Base-by-base conservation (phyloP, 306 rosid species). In the Parietaria judaica region DNA sequence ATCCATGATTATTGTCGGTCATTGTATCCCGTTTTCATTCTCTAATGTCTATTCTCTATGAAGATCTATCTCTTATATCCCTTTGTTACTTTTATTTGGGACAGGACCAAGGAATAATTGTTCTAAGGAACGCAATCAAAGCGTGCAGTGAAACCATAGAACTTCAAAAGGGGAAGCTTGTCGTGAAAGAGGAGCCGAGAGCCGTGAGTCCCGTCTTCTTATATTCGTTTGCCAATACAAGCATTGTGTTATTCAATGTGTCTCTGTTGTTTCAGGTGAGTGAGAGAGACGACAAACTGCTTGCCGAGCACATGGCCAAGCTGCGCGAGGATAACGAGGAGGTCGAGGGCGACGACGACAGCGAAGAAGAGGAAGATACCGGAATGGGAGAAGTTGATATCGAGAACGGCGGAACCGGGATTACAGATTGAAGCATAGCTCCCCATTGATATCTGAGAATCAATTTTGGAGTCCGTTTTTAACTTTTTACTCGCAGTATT, bases 371-470 rank as follows among this genome's bases (percentile, higher is more conserved):
- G 74, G 99, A 92, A 72, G 99, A 92, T 72, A 81, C 88, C 0
- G 99, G 99, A 39, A 92, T 92, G 96, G 96, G 99, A 6, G 96
- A 86, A 14, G 76, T 92, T 57, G 95, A 92, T 64, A 72, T 86
- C 51, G 98, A 88, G 59, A 76, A 80, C 45, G 78, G 76, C 35
- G 88, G 87, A 46, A 35, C 83, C 12, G 82, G 51, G 53, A 71
- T 88, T 56, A 79, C 84, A 0, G 96, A 84, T 70, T 88, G 82
- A 84, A 68, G 16, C 50, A 66, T 57, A 52, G 51, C 9, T 54
- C 41, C 46, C 9, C 15, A 60, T 1, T 72, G 56, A 45, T 70
- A 61, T 34, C 2, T 39, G 73, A 17, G 72, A 36, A 46, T 35
- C 64, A 51, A 76, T 74, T 44, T 65, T 50, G 48, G 44, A 59